Evolutionary conservation across 768 basidiomycete genomes (phyloP).

Genomic region (Collybia sordida): DNA sequence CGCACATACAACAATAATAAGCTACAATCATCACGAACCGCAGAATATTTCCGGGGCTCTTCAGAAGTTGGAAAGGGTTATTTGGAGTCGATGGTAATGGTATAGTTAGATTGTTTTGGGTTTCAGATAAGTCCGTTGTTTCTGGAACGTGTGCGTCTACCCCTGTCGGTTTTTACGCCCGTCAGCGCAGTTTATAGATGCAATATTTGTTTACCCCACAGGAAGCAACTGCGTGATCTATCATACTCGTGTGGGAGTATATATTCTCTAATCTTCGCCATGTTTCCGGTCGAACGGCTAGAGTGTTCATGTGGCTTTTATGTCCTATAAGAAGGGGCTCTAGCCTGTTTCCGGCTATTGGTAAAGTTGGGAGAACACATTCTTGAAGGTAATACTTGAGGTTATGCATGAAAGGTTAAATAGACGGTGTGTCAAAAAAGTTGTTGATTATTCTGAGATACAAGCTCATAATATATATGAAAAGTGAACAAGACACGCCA

Average conservation of each 20-base stretch:
- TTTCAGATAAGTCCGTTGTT: constrained; percentile 3
- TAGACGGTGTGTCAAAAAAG: background rate
- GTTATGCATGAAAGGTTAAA: constrained; percentile 22
- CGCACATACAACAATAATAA: background rate
- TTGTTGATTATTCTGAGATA: background rate
- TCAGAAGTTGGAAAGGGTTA: constrained; percentile 30
- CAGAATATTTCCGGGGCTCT: constrained; percentile 38
- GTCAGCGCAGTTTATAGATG: background rate
- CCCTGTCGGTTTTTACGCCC: constrained; percentile 27
- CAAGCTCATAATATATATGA: background rate
- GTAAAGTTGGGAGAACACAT: constrained; percentile 45
- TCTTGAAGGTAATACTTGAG: constrained; percentile 47
- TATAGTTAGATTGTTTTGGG: constrained; percentile 40
- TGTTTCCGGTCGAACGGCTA: constrained; percentile 43
- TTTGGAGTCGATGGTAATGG: constrained; percentile 40
- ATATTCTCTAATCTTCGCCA: constrained; percentile 56
- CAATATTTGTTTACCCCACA: constrained; percentile 31
- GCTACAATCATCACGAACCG: constrained; percentile 32
- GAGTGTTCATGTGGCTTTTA: constrained; percentile 45
- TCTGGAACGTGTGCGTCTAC: constrained; percentile 34
- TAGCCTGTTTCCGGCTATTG: constrained; percentile 24
- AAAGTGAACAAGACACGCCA: constrained; percentile 2
- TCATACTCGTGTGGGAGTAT: constrained; percentile 26
- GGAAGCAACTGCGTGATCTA: constrained; percentile 30
- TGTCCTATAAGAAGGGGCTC: constrained; percentile 36